phyloP scores from a whole-genome alignment of 2,329 filamentous ascomycete genomes.

The Claviceps africana region DNA sequence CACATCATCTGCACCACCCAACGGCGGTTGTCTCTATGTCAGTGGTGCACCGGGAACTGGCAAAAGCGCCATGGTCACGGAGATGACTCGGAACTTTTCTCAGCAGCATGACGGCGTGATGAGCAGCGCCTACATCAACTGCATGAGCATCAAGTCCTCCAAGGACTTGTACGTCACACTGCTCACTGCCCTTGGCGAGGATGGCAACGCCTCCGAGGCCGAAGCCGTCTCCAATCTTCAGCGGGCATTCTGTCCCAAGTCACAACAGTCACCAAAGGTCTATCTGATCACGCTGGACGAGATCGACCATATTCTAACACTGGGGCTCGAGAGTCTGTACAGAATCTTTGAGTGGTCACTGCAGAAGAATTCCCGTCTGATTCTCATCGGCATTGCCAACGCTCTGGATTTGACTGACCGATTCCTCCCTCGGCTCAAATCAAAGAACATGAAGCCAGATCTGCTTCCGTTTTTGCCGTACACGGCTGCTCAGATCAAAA shows the following conservation, averaged over 20 bases:
- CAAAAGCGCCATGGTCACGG: slow-evolving; percentile 84
- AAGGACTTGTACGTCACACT: slow-evolving; percentile 74
- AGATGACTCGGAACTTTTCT: slow-evolving; percentile 52
- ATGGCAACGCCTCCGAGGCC: slow-evolving; percentile 45
- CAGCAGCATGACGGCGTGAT: slow-evolving; percentile 32
- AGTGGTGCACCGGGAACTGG: slow-evolving; percentile 92
- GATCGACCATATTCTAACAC: slow-evolving; percentile 81
- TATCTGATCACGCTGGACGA: slow-evolving; percentile 88
- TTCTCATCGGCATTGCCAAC: slow-evolving; percentile 88
- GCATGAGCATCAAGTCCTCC: slow-evolving; percentile 87
- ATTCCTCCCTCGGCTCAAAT: slow-evolving; percentile 84
- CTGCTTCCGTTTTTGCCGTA: slow-evolving; percentile 90
- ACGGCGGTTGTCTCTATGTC: slow-evolving; percentile 83
- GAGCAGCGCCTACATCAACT: slow-evolving; percentile 75
- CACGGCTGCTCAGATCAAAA: slow-evolving; percentile 72
- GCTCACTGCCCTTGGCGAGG: slow-evolving; percentile 51
- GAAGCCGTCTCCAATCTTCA: slow-evolving; percentile 56
- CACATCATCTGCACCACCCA: slow-evolving; percentile 41
- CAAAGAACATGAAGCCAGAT: slow-evolving; percentile 78
- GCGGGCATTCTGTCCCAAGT: slow-evolving; percentile 54
- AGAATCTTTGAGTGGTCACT: slow-evolving; percentile 95
- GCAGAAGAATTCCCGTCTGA: slow-evolving; percentile 61
- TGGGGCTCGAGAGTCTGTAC: slow-evolving; percentile 82
- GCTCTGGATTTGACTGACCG: slow-evolving; percentile 90
- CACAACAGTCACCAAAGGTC: slow-evolving; percentile 38